Evolutionary conservation across 1,284 basidiomycete species (phyloP).

Genomic region (Paramarasmius palmivorus): DNA sequence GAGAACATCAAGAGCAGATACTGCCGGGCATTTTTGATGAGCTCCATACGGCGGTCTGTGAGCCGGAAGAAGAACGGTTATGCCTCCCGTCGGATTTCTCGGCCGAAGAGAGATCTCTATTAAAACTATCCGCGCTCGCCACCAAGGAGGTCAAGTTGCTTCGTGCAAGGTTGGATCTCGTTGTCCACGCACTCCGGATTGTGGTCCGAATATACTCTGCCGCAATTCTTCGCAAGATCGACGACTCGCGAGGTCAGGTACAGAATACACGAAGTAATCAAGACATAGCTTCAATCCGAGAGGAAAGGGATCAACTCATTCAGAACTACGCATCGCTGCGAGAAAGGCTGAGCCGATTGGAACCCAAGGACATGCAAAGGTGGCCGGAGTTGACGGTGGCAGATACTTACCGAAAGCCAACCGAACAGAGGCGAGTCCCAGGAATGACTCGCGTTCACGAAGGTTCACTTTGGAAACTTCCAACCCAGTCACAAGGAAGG

Average conservation of each 20-base stretch:
- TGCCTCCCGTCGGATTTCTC: no score
- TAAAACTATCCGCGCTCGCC: background rate
- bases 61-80: no score
- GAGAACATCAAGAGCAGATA: no score
- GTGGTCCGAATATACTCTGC: background rate
- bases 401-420: background rate
- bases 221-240: background rate
- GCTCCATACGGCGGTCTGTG: no score
- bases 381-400: background rate
- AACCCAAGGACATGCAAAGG: background rate
- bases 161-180: background rate
- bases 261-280: background rate
- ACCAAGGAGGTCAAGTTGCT: background rate
- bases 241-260: background rate
- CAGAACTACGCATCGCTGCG: background rate
- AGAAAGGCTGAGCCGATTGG: background rate
- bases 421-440: background rate
- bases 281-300: background rate
- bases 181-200: background rate
- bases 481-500: background rate
- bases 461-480: background rate
- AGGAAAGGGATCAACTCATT: background rate
- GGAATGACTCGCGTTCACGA: background rate
- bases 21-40: no score
- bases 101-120: no score